phyloP scores from a whole-genome alignment of 805 yeast genomes.

The Candida ovalis region DNA sequence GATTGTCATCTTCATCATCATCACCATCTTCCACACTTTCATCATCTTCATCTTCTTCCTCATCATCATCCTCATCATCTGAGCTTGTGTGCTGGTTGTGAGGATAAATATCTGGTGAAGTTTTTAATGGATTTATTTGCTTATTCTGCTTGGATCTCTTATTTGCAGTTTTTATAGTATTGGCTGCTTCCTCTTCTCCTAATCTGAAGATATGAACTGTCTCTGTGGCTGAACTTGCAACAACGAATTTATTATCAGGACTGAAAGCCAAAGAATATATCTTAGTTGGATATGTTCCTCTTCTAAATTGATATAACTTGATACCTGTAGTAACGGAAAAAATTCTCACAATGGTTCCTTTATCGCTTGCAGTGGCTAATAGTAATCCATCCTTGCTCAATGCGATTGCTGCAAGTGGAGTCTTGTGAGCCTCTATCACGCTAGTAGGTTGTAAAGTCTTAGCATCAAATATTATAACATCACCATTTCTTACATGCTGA shows the following conservation, averaged over 20 bases:
- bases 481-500: slow-evolving; percentile 49
- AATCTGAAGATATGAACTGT: slow-evolving; percentile 90
- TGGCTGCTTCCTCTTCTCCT: slow-evolving; percentile 43
- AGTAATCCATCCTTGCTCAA: slow-evolving; percentile 74
- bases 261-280: slow-evolving; percentile 82
- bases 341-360: slow-evolving; percentile 86
- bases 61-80: slow-evolving; percentile 36
- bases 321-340: slow-evolving; percentile 73
- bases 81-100: slow-evolving; percentile 23
- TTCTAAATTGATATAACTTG: slow-evolving; percentile 70
- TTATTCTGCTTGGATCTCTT: slow-evolving; percentile 10
- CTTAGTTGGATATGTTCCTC: slow-evolving; percentile 87
- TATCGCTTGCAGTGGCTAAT: slow-evolving; percentile 87
- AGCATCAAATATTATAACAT: slow-evolving; percentile 79
- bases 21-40: slow-evolving; percentile 21
- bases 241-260: slow-evolving; percentile 64
- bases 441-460: slow-evolving; percentile 72
- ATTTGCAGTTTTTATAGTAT: slow-evolving; percentile 24
- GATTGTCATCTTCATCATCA: slow-evolving; percentile 8
- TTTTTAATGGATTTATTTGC: slow-evolving; percentile 18
- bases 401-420: slow-evolving; percentile 67
- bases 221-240: slow-evolving; percentile 86
- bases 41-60: slow-evolving; percentile 25
- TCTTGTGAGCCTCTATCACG: slow-evolving; percentile 86
- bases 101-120: slow-evolving; percentile 20